These are phyloP conservation scores for Fagopyrum tataricum DNA, from an alignment of 148 eudicot species.

Conservation along the genomic window DNA sequence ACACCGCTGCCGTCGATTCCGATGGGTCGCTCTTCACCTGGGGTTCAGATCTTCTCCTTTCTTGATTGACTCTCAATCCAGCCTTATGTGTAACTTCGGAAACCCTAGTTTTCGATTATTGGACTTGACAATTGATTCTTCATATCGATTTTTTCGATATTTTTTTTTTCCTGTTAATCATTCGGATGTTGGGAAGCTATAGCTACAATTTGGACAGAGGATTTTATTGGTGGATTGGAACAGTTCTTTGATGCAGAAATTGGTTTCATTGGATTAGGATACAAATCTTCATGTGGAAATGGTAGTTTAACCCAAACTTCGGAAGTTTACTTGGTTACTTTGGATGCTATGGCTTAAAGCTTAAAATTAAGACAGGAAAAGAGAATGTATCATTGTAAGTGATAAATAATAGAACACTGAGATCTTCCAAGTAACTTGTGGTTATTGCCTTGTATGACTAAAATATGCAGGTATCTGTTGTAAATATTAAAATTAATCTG, in stretches of 20 bases:
- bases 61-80: conserved; percentile 9
- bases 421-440: background rate
- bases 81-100: conserved; percentile 12
- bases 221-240: background rate
- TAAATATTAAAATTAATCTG: background rate
- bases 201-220: background rate
- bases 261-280: background rate
- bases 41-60: conserved; percentile 53
- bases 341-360: background rate
- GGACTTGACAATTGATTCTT: background rate
- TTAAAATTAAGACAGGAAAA: background rate
- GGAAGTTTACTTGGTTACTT: background rate
- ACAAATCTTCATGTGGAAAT: background rate
- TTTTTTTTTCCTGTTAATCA: background rate
- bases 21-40: conserved; percentile 94
- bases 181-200: background rate
- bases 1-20: conserved; percentile 86
- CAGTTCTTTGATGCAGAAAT: background rate
- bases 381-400: background rate
- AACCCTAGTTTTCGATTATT: conserved; percentile 3
- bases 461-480: background rate
- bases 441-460: background rate
- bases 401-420: background rate
- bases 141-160: background rate
- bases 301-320: background rate